These are phyloP conservation scores for Yamadazyma nakazawae DNA, from an alignment of 805 yeast genomes.

Conservation along the genomic window DNA sequence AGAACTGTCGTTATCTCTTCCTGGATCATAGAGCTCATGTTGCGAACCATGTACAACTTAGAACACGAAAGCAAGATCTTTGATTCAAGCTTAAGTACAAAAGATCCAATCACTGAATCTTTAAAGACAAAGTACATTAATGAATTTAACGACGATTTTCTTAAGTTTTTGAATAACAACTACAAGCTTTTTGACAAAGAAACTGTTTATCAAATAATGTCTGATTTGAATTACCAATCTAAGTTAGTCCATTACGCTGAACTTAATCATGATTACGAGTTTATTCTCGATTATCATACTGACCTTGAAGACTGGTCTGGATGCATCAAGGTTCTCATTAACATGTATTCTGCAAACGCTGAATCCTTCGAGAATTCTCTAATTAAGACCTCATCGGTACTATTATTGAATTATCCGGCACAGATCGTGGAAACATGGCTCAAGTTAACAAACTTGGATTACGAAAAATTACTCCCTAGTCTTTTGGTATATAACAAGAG, in stretches of 20 bases:
- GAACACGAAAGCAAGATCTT: slow-evolving; percentile 27
- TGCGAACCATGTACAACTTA: slow-evolving; percentile 43
- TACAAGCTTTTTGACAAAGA: slow-evolving; percentile 53
- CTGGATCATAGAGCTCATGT: slow-evolving; percentile 62
- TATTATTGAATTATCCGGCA: slow-evolving; percentile 65
- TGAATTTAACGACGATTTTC: slow-evolving; percentile 22
- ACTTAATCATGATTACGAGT: slow-evolving; percentile 62
- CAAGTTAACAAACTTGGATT: slow-evolving; percentile 50
- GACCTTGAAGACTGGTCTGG: slow-evolving; percentile 69
- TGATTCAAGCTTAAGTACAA: neutral
- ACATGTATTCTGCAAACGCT: slow-evolving; percentile 34
- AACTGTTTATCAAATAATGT: slow-evolving; percentile 70
- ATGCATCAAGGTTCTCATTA: slow-evolving; percentile 57
- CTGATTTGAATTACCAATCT: slow-evolving; percentile 59
- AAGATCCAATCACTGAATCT: neutral
- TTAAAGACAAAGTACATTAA: slow-evolving; percentile 5
- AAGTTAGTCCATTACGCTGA: slow-evolving; percentile 69
- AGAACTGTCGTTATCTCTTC: slow-evolving; percentile 49
- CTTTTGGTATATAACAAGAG: slow-evolving; percentile 63
- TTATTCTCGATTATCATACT: slow-evolving; percentile 67
- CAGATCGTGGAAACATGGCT: slow-evolving; percentile 80
- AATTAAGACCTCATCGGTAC: slow-evolving; percentile 65
- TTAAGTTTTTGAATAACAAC: slow-evolving; percentile 50
- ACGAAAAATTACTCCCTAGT: slow-evolving; percentile 70
- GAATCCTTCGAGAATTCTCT: slow-evolving; percentile 32